Evolutionary conservation across 2,329 filamentous ascomycete species (phyloP), one percentile per base, ranked within the genome.

Genomic region (Tolypocladium sp.): DNA sequence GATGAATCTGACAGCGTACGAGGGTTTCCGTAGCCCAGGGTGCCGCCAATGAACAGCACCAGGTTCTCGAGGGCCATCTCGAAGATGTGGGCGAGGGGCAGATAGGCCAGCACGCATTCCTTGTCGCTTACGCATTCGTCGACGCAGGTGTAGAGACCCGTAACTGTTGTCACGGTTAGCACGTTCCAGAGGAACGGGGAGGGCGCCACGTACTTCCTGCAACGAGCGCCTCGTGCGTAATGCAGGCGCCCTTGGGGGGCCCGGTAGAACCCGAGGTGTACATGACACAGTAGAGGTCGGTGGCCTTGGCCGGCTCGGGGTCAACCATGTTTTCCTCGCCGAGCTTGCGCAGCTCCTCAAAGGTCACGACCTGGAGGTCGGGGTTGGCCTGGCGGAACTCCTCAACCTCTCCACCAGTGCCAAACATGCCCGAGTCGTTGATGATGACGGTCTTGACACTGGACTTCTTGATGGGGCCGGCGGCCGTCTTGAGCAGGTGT

Each of bases 51-150:
- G 76, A 87, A 94, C 62, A 99, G 76, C 60, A 89, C 91, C 9
- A 93, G 80, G 72, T 96, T 97, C 76, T 99, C 94, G 65, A 99
- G 91, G 60, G 93, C 89, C 74, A 96, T 94, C 74, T 99, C 94
- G 68, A 99, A 86, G 68, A 97, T 97, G 71, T 99, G 94, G 2
- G 94, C 92, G 57, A 96, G 86, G 2, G 94, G 94, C 17, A 99
- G 84, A 74, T 97, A 99, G 27, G 92, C 91, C 53, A 99, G 82
- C 51, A 97, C 80, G 53, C 83, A 83, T 66, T 99, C 94, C 53
- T 82, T 85, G 60, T 88, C 86, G 61, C 87, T 88, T 56, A 97
- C 84, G 68, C 88, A 88, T 60, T 88, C 85, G 27, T 89, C 90
- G 55, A 97, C 86, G 62, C 91, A 86, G 49, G 83, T 82, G 69